Percentiles rank a stretch among this genome's conserved stretches.
These are phyloP conservation scores for Cochlearia excelsa DNA, from an alignment of 345 rosid genomes.

Conservation along the genomic window DNA sequence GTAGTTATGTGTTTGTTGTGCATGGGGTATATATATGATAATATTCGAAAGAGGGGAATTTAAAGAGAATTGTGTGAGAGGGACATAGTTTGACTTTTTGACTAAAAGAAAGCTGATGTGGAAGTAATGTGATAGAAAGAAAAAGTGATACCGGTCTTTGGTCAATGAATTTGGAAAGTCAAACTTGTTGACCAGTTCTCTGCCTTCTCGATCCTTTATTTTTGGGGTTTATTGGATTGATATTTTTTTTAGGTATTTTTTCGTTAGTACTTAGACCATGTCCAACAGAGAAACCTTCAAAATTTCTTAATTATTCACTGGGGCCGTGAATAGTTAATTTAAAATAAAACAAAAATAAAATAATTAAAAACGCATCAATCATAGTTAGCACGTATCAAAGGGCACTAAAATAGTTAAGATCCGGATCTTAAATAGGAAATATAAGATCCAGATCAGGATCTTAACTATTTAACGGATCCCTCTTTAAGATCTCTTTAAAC, in stretches of 20 bases:
- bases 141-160: slow-evolving; percentile 33
- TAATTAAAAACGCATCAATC: too few relatives aligned
- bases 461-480: background rate
- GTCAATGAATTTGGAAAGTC: slow-evolving; percentile 41
- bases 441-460: too few relatives aligned
- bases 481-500: too few relatives aligned
- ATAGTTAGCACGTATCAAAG: too few relatives aligned
- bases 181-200: slow-evolving; percentile 35
- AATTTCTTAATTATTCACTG: too few relatives aligned
- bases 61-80: slow-evolving; percentile 29
- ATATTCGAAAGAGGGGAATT: slow-evolving; percentile 18
- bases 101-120: slow-evolving; percentile 31
- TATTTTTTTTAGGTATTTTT: background rate
- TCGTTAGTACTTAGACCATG: background rate
- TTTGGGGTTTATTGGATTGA: background rate
- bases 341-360: too few relatives aligned
- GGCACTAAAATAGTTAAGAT: too few relatives aligned
- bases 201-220: slow-evolving; percentile 32
- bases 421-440: too few relatives aligned
- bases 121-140: slow-evolving; percentile 1
- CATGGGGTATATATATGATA: slow-evolving; percentile 23
- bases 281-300: too few relatives aligned
- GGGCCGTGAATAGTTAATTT: too few relatives aligned
- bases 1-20: slow-evolving; percentile 25
- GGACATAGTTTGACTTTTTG: slow-evolving; percentile 35